These are phyloP conservation scores for Ceratobasidium sp. DNA, from an alignment of 1,284 basidiomycete species.

Conservation along the genomic window DNA sequence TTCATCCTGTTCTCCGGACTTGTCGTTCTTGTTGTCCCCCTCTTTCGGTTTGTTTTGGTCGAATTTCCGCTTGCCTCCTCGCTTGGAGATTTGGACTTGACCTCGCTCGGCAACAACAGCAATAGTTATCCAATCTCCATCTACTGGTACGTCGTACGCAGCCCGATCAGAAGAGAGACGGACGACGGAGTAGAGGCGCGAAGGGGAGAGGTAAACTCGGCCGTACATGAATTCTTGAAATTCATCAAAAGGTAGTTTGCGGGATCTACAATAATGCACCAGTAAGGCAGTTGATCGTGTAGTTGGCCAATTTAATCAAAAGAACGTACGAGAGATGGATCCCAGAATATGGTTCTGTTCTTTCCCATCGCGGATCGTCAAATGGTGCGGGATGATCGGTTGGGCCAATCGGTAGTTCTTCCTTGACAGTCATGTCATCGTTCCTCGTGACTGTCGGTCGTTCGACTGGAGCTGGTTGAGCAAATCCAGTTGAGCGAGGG, in stretches of 20 bases:
- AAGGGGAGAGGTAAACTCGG: slow-evolving; percentile 87
- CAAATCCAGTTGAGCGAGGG: slow-evolving; percentile 43
- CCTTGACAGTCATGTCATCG: slow-evolving; percentile 72
- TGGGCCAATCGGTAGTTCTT: slow-evolving; percentile 79
- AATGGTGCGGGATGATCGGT: slow-evolving; percentile 67
- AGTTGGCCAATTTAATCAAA: slow-evolving; percentile 2
- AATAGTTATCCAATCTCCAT: slow-evolving; percentile 90
- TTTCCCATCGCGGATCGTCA: slow-evolving; percentile 76
- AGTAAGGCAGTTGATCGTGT: background rate
- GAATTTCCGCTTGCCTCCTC: slow-evolving; percentile 33
- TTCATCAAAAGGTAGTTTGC: slow-evolving; percentile 74
- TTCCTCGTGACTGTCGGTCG: slow-evolving; percentile 55
- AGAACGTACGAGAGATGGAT: slow-evolving; percentile 80
- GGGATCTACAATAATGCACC: slow-evolving; percentile 60
- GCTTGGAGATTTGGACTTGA: slow-evolving; percentile 64
- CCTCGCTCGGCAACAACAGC: slow-evolving; percentile 88
- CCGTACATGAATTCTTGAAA: slow-evolving; percentile 84
- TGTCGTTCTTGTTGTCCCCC: slow-evolving; percentile 57
- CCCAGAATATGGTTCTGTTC: slow-evolving; percentile 85
- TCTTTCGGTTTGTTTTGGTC: slow-evolving; percentile 46
- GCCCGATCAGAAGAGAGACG: slow-evolving; percentile 78
- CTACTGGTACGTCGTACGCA: slow-evolving; percentile 88
- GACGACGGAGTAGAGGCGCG: slow-evolving; percentile 84
- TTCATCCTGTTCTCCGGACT: slow-evolving; percentile 46
- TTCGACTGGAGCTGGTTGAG: slow-evolving; percentile 43